These are phyloP conservation scores for Amanita rimosa DNA, from an alignment of 768 basidiomycete species.

Conservation along the genomic window DNA sequence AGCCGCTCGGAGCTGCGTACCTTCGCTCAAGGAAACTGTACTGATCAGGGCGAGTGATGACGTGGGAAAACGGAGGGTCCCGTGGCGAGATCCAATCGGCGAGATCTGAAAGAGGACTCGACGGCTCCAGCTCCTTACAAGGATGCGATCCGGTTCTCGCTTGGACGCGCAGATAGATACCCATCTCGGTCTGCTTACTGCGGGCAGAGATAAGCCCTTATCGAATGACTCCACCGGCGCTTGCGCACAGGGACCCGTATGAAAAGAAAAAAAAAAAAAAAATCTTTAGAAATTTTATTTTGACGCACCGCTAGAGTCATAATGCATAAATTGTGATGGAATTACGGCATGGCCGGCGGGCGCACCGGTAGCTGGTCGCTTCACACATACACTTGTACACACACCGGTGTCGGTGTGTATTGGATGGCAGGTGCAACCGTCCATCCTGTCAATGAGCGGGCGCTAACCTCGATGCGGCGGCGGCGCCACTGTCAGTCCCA, in stretches of 20 bases:
- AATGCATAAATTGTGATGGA: neutral
- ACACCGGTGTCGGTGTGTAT: too few species aligned
- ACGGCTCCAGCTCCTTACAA: neutral
- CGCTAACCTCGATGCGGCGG: neutral
- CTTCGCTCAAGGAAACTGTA: too few species aligned
- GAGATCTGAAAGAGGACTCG: neutral
- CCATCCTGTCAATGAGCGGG: neutral
- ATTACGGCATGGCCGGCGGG: neutral
- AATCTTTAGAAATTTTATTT: too few species aligned
- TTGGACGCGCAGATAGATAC: neutral
- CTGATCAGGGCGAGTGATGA: too few species aligned
- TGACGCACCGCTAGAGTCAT: neutral
- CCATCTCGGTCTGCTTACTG: neutral
- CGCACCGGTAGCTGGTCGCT: neutral
- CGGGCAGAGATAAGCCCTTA: neutral
- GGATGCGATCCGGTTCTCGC: neutral
- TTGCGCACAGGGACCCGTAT: neutral
- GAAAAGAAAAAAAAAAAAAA: neutral
- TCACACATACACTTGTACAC: neutral
- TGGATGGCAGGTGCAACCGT: too few species aligned
- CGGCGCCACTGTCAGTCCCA: neutral
- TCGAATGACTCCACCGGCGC: neutral
- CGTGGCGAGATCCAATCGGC: neutral
- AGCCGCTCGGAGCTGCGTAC: too few species aligned
- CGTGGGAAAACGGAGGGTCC: neutral